A percentile compares a stretch with the other conserved stretches of the same genome.
Conservation (phyloP, 1,284 basidiomycete species). For the Cutaneotrichosporon arboriforme region DNA sequence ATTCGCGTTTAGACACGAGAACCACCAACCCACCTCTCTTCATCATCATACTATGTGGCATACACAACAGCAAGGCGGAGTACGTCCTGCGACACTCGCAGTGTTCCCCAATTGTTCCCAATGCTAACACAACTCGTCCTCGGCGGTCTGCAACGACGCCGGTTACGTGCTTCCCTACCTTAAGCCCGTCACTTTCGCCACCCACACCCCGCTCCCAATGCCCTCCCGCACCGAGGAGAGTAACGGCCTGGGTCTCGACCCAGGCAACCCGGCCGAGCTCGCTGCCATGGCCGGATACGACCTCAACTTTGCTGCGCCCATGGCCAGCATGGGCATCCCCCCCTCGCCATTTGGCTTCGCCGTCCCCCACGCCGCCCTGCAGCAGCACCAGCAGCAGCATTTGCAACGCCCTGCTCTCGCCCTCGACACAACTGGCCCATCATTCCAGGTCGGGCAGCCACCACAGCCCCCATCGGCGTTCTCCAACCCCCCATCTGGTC, state of each 20-base stretch:
- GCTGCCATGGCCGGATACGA: neutral
- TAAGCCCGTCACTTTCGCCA: constrained; percentile 13
- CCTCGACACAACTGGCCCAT: constrained; percentile 20
- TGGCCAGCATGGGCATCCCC: neutral
- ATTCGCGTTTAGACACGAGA: too few relatives aligned
- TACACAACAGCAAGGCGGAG: constrained; percentile 11
- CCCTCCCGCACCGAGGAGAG: constrained; percentile 5
- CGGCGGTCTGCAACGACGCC: neutral
- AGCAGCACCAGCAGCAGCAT: neutral
- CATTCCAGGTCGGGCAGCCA: constrained; percentile 15
- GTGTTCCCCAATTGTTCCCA: neutral
- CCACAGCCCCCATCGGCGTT: constrained; percentile 17
- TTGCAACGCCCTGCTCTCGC: constrained; percentile 21
- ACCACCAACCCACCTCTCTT: too few relatives aligned
- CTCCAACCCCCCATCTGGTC: constrained; percentile 18
- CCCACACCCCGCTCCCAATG: constrained; percentile 5
- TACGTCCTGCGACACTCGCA: neutral
- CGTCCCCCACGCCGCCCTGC: neutral
- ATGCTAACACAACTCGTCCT: neutral
- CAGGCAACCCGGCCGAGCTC: constrained; percentile 6
- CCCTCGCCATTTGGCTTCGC: neutral
- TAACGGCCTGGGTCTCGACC: constrained; percentile 13
- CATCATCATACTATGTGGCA: constrained; percentile 7
- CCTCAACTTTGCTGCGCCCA: neutral
- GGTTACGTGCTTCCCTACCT: neutral